Evolutionary conservation across 495 filamentous ascomycete species (phyloP), one percentile per base, ranked within the genome.

Genomic region (Penicillium angulare): DNA sequence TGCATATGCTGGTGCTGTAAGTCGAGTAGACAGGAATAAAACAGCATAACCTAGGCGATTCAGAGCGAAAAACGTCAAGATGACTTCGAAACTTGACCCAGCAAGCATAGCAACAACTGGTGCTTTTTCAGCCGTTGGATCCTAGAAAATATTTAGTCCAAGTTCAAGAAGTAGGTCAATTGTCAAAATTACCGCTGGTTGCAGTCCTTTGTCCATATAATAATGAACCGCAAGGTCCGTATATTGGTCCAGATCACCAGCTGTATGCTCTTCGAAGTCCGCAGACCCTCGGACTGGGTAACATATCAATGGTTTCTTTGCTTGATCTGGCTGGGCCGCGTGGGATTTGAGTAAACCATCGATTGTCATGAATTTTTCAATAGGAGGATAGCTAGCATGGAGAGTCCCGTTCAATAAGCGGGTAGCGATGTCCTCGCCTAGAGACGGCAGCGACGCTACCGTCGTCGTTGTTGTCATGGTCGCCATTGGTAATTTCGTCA

Each of bases 21-120:
- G 65, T 12, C 82, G 76, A 16, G 79, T 79, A 0, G 82, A 86
- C 6, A 86, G 55, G 17, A 80, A 71, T 10, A 86, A 64, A 18
- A 76, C 67, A 5, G 77, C 77, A 56, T 77, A 81, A 15, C 81
- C 82, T 2, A 83, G 65, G 4, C 82, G 74, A 26, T 73, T 72
- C 12, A 85, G 59, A 2, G 80, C 81, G 38, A 82, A 79, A 8
- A 81, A 66, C 2, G 78, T 71, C 29, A 83, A 38, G 6, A 79
- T 57, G 46, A 78, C 82, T 36, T 82, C 79, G 22, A 85, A 60
- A 50, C 79, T 76, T 13, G 80, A 82, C 26, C 64, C 57, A 13
- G 72, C 77, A 2, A 83, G 68, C 13, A 84, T 51, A 2, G 74
- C 79, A 20, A 85, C 65, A 0, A 74, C 72, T n/a, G 61, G 61